phyloP scores from a whole-genome alignment of 2,329 filamentous ascomycete genomes.

The Pyricularia grisea region DNA sequence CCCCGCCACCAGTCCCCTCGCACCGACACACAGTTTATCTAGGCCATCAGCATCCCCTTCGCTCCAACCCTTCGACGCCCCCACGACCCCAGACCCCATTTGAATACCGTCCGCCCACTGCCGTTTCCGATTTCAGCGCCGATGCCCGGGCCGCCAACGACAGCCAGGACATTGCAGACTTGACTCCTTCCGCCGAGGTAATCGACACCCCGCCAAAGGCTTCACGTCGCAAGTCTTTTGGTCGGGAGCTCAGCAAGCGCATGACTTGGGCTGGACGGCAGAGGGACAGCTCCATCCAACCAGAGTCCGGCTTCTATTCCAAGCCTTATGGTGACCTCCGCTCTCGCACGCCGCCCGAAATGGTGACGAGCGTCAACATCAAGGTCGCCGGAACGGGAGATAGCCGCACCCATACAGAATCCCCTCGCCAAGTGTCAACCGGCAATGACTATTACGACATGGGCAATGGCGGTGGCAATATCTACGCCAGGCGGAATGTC shows the following conservation, averaged over 20 bases:
- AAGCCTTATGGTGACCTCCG: conserved; percentile 52
- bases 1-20: conserved; percentile 1
- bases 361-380: conserved; percentile 26
- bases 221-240: not conserved
- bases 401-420: conserved; percentile 16
- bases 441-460: conserved; percentile 43
- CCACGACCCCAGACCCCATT: conserved; percentile 20
- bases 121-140: conserved; percentile 34
- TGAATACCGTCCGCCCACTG: conserved; percentile 17
- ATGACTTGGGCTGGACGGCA: conserved; percentile 13
- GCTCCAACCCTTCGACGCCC: conserved; percentile 33
- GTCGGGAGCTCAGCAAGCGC: conserved; percentile 5
- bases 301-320: conserved; percentile 34
- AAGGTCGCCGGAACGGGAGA: conserved; percentile 7
- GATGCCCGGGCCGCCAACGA: conserved; percentile 33
- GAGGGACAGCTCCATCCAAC: conserved; percentile 38
- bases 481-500: conserved; percentile 46
- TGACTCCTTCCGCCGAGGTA: conserved; percentile 12
- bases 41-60: conserved; percentile 33
- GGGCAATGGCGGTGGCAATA: conserved; percentile 7
- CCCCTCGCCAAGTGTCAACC: conserved; percentile 44
- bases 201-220: not conserved
- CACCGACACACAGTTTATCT: not conserved
- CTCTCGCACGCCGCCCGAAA: conserved; percentile 41
- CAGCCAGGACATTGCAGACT: conserved; percentile 36